Evolutionary conservation across 2,329 filamentous ascomycete genomes (phyloP).

Genomic region (Penicillium sp.): DNA sequence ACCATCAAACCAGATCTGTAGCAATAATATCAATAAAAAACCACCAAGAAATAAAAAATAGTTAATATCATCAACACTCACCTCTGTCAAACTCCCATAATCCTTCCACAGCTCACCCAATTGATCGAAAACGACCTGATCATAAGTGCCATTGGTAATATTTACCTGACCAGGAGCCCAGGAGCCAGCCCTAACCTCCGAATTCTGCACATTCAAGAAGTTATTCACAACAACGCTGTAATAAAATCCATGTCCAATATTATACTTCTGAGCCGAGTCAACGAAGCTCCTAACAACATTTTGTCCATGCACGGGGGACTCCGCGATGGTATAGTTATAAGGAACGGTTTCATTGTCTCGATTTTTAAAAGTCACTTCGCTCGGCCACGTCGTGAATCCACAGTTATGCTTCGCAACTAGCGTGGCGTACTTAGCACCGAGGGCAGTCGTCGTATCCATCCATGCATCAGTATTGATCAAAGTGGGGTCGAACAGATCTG

Average conservation of each 20-base stretch:
- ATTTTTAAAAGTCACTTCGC: slow-evolving; percentile 29
- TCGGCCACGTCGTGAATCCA: slow-evolving; percentile 36
- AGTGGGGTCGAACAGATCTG: slow-evolving; percentile 6
- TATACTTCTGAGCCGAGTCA: slow-evolving; percentile 28
- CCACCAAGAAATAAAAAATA: background rate
- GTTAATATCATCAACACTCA: background rate
- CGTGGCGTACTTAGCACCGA: slow-evolving; percentile 35
- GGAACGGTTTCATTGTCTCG: slow-evolving; percentile 26
- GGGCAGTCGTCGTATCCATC: slow-evolving; percentile 31
- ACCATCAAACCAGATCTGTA: slow-evolving; percentile 14
- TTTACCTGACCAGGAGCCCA: slow-evolving; percentile 14
- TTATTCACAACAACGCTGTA: slow-evolving; percentile 38
- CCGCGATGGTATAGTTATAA: slow-evolving; percentile 34
- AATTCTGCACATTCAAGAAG: slow-evolving; percentile 26
- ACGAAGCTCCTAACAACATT: slow-evolving; percentile 31
- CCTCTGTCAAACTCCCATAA: slow-evolving; percentile 11
- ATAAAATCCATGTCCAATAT: slow-evolving; percentile 35
- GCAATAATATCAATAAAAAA: background rate
- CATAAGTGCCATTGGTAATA: slow-evolving; percentile 14
- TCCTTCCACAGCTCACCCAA: slow-evolving; percentile 12
- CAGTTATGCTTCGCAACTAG: slow-evolving; percentile 38
- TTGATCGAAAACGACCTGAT: slow-evolving; percentile 13
- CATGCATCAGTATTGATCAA: slow-evolving; percentile 19
- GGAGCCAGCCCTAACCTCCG: slow-evolving; percentile 6
- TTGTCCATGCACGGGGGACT: slow-evolving; percentile 28